A percentile compares a stretch with the other conserved stretches of the same genome.
phyloP scores from a whole-genome alignment of 2,329 filamentous ascomycete species.

The Magnaporthales sp. region DNA sequence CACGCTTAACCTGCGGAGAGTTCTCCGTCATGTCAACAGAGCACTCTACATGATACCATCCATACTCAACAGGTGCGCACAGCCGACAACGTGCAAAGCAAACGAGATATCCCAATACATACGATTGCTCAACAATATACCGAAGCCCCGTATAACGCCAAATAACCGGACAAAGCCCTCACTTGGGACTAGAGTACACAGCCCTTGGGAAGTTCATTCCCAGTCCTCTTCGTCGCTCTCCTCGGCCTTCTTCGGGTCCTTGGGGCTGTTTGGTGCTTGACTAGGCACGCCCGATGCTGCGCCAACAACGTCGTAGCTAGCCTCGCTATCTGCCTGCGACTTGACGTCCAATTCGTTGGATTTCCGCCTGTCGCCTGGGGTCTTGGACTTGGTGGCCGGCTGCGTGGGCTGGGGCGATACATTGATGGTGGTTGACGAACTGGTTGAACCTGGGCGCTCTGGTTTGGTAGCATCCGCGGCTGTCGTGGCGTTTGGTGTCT shows the following conservation, averaged over 20 bases:
- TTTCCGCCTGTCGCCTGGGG: conserved; percentile 51
- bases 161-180: not conserved
- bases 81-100: not conserved
- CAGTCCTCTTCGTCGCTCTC: conserved; percentile 68
- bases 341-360: conserved; percentile 70
- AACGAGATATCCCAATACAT: not conserved
- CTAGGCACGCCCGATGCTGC: conserved; percentile 68
- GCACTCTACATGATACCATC: not conserved
- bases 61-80: not conserved
- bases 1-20: not conserved
- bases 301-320: conserved; percentile 89
- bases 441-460: conserved; percentile 37
- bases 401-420: conserved; percentile 29
- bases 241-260: conserved; percentile 43
- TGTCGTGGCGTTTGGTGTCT: too few relatives aligned
- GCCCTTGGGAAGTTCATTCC: conserved; percentile 39
- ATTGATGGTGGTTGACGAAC: conserved; percentile 54
- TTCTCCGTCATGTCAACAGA: not conserved
- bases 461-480: conserved; percentile 18
- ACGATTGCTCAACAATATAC: not conserved
- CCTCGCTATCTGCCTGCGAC: conserved; percentile 86
- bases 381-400: conserved; percentile 34
- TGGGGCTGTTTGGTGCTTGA: conserved; percentile 56
- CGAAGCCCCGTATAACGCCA: not conserved
- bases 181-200: not conserved